A percentile compares a stretch with the other conserved stretches of the same genome.
phyloP scores from a whole-genome alignment of 768 basidiomycete species.

The Suillus decipiens region DNA sequence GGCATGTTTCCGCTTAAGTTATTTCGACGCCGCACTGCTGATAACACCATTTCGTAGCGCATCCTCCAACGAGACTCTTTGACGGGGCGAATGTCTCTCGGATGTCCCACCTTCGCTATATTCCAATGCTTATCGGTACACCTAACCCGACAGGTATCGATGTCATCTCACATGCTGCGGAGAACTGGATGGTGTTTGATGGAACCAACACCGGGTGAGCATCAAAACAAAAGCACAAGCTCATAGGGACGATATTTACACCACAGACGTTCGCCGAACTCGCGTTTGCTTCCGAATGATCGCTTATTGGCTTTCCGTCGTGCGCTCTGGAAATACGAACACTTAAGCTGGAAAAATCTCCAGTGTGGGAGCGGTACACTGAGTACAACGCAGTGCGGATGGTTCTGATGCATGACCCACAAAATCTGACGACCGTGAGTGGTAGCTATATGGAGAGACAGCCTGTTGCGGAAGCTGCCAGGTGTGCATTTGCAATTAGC shows the following conservation, averaged over 20 bases:
- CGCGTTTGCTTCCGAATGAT: constrained; percentile 61
- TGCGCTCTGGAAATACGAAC: constrained; percentile 57
- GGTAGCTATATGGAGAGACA: constrained; percentile 46
- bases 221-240: not conserved
- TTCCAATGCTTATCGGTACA: constrained; percentile 53
- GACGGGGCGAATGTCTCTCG: constrained; percentile 40
- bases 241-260: constrained; percentile 37
- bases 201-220: constrained; percentile 61
- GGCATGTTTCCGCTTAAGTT: constrained; percentile 38
- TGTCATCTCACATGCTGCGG: constrained; percentile 51
- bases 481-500: constrained; percentile 1
- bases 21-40: not conserved
- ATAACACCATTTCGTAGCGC: constrained; percentile 33
- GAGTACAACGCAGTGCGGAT: constrained; percentile 37
- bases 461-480: constrained; percentile 14
- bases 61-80: constrained; percentile 61
- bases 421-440: constrained; percentile 32
- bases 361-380: constrained; percentile 47
- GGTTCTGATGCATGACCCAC: constrained; percentile 43
- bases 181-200: constrained; percentile 70
- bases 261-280: constrained; percentile 45
- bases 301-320: constrained; percentile 69
- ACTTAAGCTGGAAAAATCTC: constrained; percentile 53
- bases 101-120: constrained; percentile 36
- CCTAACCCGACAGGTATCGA: constrained; percentile 44